Evolutionary conservation across 495 filamentous ascomycete genomes (phyloP), one percentile per base, ranked within the genome.

Genomic region (Ascodesmis nigricans): DNA sequence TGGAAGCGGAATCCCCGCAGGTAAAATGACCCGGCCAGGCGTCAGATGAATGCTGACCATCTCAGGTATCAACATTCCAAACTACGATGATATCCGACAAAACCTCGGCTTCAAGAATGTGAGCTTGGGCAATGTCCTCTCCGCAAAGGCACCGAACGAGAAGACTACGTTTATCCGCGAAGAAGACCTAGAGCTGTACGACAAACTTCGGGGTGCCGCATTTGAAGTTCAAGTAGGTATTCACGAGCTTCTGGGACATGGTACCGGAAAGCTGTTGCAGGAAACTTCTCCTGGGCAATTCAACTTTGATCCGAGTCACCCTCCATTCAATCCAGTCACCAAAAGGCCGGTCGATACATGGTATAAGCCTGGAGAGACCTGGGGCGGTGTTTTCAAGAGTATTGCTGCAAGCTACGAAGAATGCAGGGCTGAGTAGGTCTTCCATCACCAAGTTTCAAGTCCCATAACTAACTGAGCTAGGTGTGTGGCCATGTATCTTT

Each of bases 41-140:
- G 29, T n/a, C n/a, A n/a, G n/a, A n/a, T n/a, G n/a, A n/a, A n/a
- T 5, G 29, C 7, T 33, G 30, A 39, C 4, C 8, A 19, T 3
- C 14, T 16, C 29, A 5, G 36, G 43, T 11, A 64, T 76, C 50
- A 74, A 78, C 39, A 65, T 71, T 26, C 83, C 83, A 3, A 92
- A 95, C 49, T 92, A 90, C 48, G 83, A 97, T 45, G 80, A 91
- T 42, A 87, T 93, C 40, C 66, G 87, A 30, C 84, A 92, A 48
- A 75, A 70, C 10, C 63, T 83, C 26, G 87, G 87, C n/a, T 97
- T 97, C 68, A 97, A 97, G 61, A 97, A 97, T 40, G 87, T 97
- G 14, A 80, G 71, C 8, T 60, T 84, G 20, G 84, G 82, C 20
- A 95, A 97, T 45, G 76, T 95, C 5, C 60, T 95, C 19, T 73